These are phyloP conservation scores for Neopestalotiopsis sp. DNA, from an alignment of 2,329 filamentous ascomycete species.

Conservation along the genomic window DNA sequence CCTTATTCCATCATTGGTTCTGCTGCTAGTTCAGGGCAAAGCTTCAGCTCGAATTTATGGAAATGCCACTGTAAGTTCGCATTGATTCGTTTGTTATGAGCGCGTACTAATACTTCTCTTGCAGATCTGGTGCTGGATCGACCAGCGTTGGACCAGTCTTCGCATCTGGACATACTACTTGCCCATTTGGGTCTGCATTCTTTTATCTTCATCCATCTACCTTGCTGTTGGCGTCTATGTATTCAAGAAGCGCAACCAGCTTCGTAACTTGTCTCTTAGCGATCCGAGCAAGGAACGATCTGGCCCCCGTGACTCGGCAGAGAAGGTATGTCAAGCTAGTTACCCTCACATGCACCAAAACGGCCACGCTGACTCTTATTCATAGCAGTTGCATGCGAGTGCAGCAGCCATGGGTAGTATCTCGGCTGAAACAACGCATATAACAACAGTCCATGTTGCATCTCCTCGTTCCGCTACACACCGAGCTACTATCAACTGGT, in stretches of 20 bases:
- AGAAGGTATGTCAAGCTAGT: constrained; percentile 32
- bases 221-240: constrained; percentile 64
- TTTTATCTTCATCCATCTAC: constrained; percentile 60
- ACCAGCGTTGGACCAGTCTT: constrained; percentile 56
- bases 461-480: constrained; percentile 19
- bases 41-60: constrained; percentile 54
- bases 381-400: constrained; percentile 35
- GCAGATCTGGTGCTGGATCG: constrained; percentile 69
- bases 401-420: constrained; percentile 39
- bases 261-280: constrained; percentile 56
- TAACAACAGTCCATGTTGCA: constrained; percentile 36
- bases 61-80: constrained; percentile 57
- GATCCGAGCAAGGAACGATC: constrained; percentile 37
- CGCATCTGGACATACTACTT: constrained; percentile 68
- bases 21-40: constrained; percentile 60
- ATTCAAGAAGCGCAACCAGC: constrained; percentile 60
- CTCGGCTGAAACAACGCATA: constrained; percentile 36
- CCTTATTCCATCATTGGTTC: constrained; percentile 68
- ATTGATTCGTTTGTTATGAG: not conserved
- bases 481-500: constrained; percentile 31
- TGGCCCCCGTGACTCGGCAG: constrained; percentile 35
- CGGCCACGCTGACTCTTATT: not conserved
- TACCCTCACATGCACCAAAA: not conserved
- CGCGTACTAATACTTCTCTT: not conserved
- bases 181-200: constrained; percentile 65